Percentiles rank a stretch among this genome's conserved stretches.
These are phyloP conservation scores for Mortierella sp. DNA, from an alignment of 371 early-diverging fungal genomes.

Conservation along the genomic window DNA sequence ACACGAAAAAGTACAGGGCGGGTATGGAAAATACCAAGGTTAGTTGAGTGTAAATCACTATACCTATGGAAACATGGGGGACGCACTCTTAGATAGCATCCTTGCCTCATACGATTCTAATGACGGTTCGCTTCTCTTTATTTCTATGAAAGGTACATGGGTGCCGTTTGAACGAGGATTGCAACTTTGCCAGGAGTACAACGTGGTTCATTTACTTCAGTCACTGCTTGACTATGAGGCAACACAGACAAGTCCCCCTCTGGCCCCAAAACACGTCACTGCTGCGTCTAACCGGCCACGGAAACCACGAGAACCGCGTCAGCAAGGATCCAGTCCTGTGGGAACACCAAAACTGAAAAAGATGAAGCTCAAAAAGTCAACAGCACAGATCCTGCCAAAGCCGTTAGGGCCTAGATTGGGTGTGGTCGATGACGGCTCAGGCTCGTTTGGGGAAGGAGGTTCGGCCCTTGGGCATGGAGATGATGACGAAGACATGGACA, in stretches of 20 bases:
- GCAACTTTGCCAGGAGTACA: conserved; percentile 65
- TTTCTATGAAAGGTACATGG: conserved; percentile 68
- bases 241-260: conserved; percentile 58
- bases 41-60: not conserved
- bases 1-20: conserved; percentile 96
- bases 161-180: conserved; percentile 90
- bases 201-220: conserved; percentile 57
- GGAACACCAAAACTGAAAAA: conserved; percentile 22
- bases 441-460: not conserved
- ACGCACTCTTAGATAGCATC: too few relatives aligned
- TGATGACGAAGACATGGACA: conserved; percentile 19
- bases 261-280: conserved; percentile 66
- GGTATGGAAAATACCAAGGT: conserved; percentile 94
- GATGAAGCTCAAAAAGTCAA: conserved; percentile 7
- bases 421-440: not conserved
- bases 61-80: too few relatives aligned
- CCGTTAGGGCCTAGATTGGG: conserved; percentile 5
- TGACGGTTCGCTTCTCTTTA: too few relatives aligned
- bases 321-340: not conserved
- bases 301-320: conserved; percentile 45
- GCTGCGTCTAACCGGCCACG: conserved; percentile 57
- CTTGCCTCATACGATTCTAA: not conserved
- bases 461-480: not conserved
- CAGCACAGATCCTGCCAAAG: conserved; percentile 18
- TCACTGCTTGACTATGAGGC: conserved; percentile 60